Evolutionary conservation across 495 filamentous ascomycete genomes (phyloP), one percentile per base, ranked within the genome.

Genomic region (Monascus purpureus): DNA sequence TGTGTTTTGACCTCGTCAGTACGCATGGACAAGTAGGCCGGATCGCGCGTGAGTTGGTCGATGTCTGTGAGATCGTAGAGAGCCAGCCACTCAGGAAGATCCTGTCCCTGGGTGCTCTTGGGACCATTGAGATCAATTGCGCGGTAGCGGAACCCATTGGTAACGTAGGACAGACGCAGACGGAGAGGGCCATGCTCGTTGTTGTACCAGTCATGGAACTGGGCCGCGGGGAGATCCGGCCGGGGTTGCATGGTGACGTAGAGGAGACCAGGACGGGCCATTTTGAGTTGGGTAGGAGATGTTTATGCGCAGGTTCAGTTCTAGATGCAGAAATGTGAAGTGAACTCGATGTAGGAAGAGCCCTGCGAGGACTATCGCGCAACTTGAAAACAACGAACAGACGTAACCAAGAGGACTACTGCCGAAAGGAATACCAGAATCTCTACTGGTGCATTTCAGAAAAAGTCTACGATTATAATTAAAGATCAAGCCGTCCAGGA

Each of bases 161-260:
- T 52, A 49, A 80, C 65, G 50, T 82, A 82, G 25, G 78, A 74
- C 7, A 86, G 52, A 27, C 79, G 75, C 12, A 86, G 67, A 17
- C 82, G 72, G 25, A 74, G 67, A 20, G 82, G 82, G 33, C 82
- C 82, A 54, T 90, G 82, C 53, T 90, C 82, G 50, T 78, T 82
- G 60, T 87, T 82, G 60, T 90, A 90, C 82, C 82, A 90, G 49
- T 87, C 81, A 54, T 86, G 79, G 59, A 87, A 86, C 46, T 80
- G 73, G 35, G 70, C 61, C 27, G 63, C 46, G n/a, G 73, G 65
- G 32, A 84, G 64, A 17, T 64, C 66, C 39, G 62, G 59, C 39
- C 63, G 60, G 40, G 78, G 79, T 47, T 82, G 72, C 79, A 83
- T 84, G 15, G 78, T 82, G 47, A 84, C 80, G 45, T 75, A 82